Evolutionary conservation across 1,139 yeast genomes (phyloP).

Genomic region (Scheffersomyces cryptocercus): DNA sequence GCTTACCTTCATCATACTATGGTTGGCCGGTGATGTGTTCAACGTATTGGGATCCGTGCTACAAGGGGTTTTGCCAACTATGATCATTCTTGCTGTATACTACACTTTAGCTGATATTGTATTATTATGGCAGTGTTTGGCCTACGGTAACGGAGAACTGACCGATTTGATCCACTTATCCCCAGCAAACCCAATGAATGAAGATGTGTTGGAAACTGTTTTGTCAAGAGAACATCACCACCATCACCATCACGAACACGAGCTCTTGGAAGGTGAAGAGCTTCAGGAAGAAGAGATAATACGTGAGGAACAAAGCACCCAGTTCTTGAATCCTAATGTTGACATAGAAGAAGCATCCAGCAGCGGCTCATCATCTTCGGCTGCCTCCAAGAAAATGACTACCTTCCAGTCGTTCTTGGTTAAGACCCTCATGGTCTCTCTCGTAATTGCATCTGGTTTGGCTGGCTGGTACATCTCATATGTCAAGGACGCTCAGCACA

Average conservation of each 20-base stretch:
- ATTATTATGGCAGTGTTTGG: constrained; percentile 75
- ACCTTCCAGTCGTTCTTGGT: constrained; percentile 31
- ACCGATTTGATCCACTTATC: constrained; percentile 81
- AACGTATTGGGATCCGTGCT: constrained; percentile 85
- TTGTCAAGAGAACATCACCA: constrained; percentile 38
- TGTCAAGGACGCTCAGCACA: constrained; percentile 31
- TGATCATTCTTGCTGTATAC: constrained; percentile 87
- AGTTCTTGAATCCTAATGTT: constrained; percentile 6
- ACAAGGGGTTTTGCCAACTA: constrained; percentile 89
- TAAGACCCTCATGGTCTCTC: constrained; percentile 64
- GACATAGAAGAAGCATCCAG: constrained; percentile 9
- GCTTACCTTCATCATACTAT: constrained; percentile 73
- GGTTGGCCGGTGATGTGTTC: constrained; percentile 90
- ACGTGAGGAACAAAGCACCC: constrained; percentile 15
- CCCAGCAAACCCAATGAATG: constrained; percentile 85
- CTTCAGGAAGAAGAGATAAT: constrained; percentile 11
- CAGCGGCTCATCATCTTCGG: constrained; percentile 1
- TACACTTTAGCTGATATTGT: constrained; percentile 90
- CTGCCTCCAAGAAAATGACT: constrained; percentile 12
- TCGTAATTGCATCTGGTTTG: constrained; percentile 75
- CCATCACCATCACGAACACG: constrained; percentile 1
- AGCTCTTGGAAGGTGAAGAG: neutral
- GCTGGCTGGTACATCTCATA: constrained; percentile 84
- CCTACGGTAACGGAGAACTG: constrained; percentile 60
- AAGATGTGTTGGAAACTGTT: constrained; percentile 63